Evolutionary conservation across 441 rosid species (phyloP), one percentile per base, ranked within the genome.

Genomic region (Cnidoscolus chayamansa): DNA sequence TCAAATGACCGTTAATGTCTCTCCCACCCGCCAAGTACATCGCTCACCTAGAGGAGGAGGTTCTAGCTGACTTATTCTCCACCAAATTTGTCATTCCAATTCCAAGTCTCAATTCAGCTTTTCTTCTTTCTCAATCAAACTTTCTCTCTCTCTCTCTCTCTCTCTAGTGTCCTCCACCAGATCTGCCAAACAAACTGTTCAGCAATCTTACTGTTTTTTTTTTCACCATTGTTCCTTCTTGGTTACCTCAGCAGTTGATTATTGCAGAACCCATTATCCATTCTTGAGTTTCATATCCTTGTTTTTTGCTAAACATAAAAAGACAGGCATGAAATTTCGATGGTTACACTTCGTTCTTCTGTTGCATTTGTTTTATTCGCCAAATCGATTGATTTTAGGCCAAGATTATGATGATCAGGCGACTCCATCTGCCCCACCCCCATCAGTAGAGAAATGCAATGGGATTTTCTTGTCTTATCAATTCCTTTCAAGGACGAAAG

Each of bases 381-480:
- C 49, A 54, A 40, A 1, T 45, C 4, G 1, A 43, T 63, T 20
- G 15, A 48, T 63, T 63, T 17, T 63, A 63, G 67, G 32, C 15
- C 67, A 63, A 63, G 67, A 63, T 10, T 10, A 10, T 17, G 53
- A 45, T 17, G 32, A 63, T 3, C 16, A n/a, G 8, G 8, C 20
- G 0, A 50, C 63, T 2, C 53, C 63, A 56, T 53, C 62, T 17
- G 63, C 72, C 1, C 72, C 72, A 25, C 13, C 63, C 12, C 37
- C 54, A 9, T 49, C 72, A 45, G 25, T 40, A 10, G 32, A 58
- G 1, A 45, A 37, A 20, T 69, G 72, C 63, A 69, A 57, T 15
- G 64, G 72, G 20, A 45, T 69, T 13, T 69, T 69, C 55, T 20
- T 69, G 64, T 40, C 64, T 0, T 57, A 69, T 30, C 51, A 69